Percentiles rank a stretch among this genome's conserved stretches.
phyloP scores from a whole-genome alignment of 1,139 yeast species.

The Suhomyces anneliseae region DNA sequence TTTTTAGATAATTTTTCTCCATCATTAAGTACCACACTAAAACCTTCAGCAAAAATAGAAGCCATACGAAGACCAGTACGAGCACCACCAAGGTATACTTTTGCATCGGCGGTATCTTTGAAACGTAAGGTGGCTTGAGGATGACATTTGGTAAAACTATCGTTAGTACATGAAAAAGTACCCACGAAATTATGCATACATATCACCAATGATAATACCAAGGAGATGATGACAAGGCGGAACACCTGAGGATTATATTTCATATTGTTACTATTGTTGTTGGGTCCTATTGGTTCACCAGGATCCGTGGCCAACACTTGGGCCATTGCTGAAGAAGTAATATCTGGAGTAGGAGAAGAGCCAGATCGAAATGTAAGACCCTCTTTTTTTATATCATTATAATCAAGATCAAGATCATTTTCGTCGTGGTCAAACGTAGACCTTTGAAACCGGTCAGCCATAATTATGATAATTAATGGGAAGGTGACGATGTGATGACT shows the following conservation, averaged over 20 bases:
- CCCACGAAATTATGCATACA: constrained; percentile 10
- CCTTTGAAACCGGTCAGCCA: too few species aligned
- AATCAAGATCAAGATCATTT: too few species aligned
- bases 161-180: constrained; percentile 14
- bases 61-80: constrained; percentile 52
- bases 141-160: constrained; percentile 27
- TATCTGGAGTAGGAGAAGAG: neutral
- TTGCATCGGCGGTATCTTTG: constrained; percentile 34
- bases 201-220: constrained; percentile 10
- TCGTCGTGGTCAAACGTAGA: too few species aligned
- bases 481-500: too few species aligned
- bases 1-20: constrained; percentile 19
- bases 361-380: neutral
- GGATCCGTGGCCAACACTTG: neutral
- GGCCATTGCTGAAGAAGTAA: neutral
- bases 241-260: neutral
- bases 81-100: constrained; percentile 32
- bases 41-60: constrained; percentile 57
- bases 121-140: constrained; percentile 48
- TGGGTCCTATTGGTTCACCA: neutral
- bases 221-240: constrained; percentile 1
- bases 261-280: neutral
- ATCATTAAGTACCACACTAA: constrained; percentile 30
- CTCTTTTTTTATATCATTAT: neutral
- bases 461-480: too few species aligned